Evolutionary conservation across 768 basidiomycete genomes (phyloP), one percentile per base, ranked within the genome.

Genomic region (Lanmaoa pseudosensibilis): DNA sequence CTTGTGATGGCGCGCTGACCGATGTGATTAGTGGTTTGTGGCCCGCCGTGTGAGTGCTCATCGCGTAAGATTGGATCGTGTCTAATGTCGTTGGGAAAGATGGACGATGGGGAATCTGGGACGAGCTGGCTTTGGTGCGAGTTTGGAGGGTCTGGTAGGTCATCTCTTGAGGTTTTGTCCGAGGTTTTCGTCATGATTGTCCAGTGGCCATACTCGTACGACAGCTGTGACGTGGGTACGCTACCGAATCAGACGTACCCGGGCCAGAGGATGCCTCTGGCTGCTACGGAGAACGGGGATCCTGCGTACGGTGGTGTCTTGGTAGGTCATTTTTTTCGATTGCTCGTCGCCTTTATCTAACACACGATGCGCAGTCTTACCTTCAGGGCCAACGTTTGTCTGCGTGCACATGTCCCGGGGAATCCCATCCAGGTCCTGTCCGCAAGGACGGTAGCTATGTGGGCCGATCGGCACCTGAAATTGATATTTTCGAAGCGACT

Each of bases 221-320:
- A 81, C 58, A 74, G 79, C 0, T 92, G 90, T 67, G 90, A 94
- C 57, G 77, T 90, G 3, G 92, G 91, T 2, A 92, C 90, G 2
- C 77, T 91, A 41, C 78, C 80, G 3, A 93, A 92, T 64, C 91
- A 92, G 66, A 86, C 88, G 12, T 65, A 75, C 51, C 75, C 78
- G 9, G 80, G 76, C 7, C 54, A 65, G 54, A 75, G 69, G 16
- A 58, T 62, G 13, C 87, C 87, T 12, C 56, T 74, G 4, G 77
- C 78, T 18, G 79, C 82, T 50, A 41, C 63, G 4, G 67, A 69
- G 33, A 69, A 71, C 19, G 78, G 78, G 23, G 78, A 80, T 56
- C 73, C 74, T 0, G 65, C 38, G 3, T 46, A 68, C 25, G 67
- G 65, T 23, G 61, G 50, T 37, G 70, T 63, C 34, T 60, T 71